Percentiles rank a stretch among this genome's conserved stretches.
These are phyloP conservation scores for Pseudocercospora macadamiae DNA, from an alignment of 2,329 filamentous ascomycete species.

Conservation along the genomic window DNA sequence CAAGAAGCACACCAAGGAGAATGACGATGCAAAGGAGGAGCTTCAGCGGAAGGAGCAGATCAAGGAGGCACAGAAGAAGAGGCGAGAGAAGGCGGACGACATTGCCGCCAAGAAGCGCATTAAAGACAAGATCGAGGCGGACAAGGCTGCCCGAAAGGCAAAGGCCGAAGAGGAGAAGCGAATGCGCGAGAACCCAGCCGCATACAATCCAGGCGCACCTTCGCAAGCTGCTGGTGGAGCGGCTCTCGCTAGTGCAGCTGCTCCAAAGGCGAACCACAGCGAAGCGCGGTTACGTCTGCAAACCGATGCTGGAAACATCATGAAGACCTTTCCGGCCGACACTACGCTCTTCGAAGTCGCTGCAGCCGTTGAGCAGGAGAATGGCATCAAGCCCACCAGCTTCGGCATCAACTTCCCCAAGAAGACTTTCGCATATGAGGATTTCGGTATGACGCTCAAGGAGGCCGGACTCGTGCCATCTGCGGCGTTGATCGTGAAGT, in stretches of 20 bases:
- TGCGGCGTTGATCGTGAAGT: slow-evolving; percentile 64
- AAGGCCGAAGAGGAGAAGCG: slow-evolving; percentile 88
- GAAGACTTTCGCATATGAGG: slow-evolving; percentile 71
- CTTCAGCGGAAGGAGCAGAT: slow-evolving; percentile 85
- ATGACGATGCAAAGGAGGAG: slow-evolving; percentile 87
- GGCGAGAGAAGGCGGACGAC: slow-evolving; percentile 84
- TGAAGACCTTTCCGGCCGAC: slow-evolving; percentile 85
- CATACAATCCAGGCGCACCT: slow-evolving; percentile 53
- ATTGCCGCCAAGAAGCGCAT: slow-evolving; percentile 84
- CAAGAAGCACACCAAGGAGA: slow-evolving; percentile 85
- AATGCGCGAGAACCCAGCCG: slow-evolving; percentile 73
- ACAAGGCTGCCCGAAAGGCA: slow-evolving; percentile 84
- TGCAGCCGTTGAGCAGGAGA: slow-evolving; percentile 71
- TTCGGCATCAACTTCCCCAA: slow-evolving; percentile 87
- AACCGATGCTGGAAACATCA: slow-evolving; percentile 72
- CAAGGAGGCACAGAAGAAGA: slow-evolving; percentile 86
- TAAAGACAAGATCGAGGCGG: slow-evolving; percentile 89
- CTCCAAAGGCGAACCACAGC: slow-evolving; percentile 70
- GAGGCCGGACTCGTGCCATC: slow-evolving; percentile 90
- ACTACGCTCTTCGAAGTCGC: slow-evolving; percentile 94
- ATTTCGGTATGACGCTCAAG: slow-evolving; percentile 88
- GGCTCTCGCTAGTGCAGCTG: slow-evolving; percentile 24
- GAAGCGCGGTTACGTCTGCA: slow-evolving; percentile 84
- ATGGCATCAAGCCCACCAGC: slow-evolving; percentile 68
- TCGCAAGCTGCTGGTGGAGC: slow-evolving; percentile 47